Evolutionary conservation across 495 filamentous ascomycete genomes (phyloP), one percentile per base, ranked within the genome.

Genomic region (Hypoxylon lenormandii): DNA sequence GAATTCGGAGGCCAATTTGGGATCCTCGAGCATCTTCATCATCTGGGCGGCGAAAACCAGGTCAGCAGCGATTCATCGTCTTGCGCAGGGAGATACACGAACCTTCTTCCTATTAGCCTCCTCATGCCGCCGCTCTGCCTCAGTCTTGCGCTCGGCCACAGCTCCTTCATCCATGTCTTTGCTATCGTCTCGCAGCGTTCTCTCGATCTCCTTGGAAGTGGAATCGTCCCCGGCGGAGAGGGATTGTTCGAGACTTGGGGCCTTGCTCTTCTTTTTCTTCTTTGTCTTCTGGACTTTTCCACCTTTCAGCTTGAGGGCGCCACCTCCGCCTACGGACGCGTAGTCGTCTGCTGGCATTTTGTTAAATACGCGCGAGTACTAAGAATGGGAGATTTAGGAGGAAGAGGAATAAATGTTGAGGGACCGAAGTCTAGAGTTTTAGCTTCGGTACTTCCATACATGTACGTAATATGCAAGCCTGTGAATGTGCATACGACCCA

Each of bases 261-360:
- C 22, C 69, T 81, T 83, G 60, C 64, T 71, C 66, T 85, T 85
- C 75, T 85, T 84, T 70, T 87, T 87, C 74, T 87, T 87, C 78
- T 89, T 91, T 70, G 87, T 88, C 47, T 82, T 80, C 64, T 81
- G 81, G 65, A 87, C 83, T 72, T 86, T 86, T 11, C 78, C 81
- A 70, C 92, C 91, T 80, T 97, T 97, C 45, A 97, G 86, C 74
- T 92, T 93, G 43, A 96, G 88, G 22, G 87, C 86, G 62, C 89
- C 90, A 57, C 87, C 85, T 59, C 85, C 84, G 64, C 84, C 80
- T 47, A 84, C 79, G 67, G 88, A 80, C n/a, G 81, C 64, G 82
- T 94, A 95, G 45, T 93, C 91, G 72, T 91, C 88, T 56, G 83
- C 77, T 22, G 84, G 81, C 86, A 88, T 89, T 23, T 60, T 63